Conservation (phyloP, 73 alveolate species). For the Durusdinium trenchii region DNA sequence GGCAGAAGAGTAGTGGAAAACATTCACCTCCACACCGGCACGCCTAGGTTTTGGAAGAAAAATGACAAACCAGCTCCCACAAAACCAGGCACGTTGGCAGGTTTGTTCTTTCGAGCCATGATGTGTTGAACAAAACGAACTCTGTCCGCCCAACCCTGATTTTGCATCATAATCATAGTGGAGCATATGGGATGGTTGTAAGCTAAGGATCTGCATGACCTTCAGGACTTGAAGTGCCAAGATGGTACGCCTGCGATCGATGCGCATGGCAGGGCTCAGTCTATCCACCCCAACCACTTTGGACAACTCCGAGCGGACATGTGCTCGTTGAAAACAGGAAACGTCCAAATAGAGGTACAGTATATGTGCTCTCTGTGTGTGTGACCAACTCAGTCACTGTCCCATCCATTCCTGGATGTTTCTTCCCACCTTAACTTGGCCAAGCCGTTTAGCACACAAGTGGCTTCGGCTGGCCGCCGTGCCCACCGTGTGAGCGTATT, state of each 20-base stretch:
- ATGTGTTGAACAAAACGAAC: not conserved
- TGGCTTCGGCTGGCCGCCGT: slow-evolving; percentile 73
- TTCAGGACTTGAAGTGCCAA: slow-evolving; percentile 50
- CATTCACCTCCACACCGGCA: slow-evolving; percentile 52
- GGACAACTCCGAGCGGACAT: not conserved
- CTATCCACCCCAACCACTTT: not conserved
- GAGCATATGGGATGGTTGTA: not conserved
- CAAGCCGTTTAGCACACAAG: slow-evolving; percentile 52
- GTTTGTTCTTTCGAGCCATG: not conserved
- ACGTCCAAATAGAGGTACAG: not conserved
- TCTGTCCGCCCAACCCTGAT: not conserved
- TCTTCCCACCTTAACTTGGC: slow-evolving; percentile 20
- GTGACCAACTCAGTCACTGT: too few relatives aligned
- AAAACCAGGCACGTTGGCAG: not conserved
- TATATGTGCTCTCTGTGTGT: not conserved
- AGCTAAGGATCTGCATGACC: slow-evolving; percentile 36
- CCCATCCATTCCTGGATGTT: not conserved
- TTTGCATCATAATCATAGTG: not conserved
- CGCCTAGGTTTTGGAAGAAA: slow-evolving; percentile 8
- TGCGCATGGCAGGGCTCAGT: not conserved
- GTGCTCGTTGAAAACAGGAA: not conserved
- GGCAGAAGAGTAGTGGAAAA: slow-evolving; percentile 56
- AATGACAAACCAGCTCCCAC: not conserved
- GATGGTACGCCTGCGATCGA: slow-evolving; percentile 10
- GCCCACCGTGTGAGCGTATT: slow-evolving; percentile 43